Evolutionary conservation across 2,329 filamentous ascomycete species (phyloP), one percentile per base, ranked within the genome.

Genomic region (Cryphonectria naterciae): DNA sequence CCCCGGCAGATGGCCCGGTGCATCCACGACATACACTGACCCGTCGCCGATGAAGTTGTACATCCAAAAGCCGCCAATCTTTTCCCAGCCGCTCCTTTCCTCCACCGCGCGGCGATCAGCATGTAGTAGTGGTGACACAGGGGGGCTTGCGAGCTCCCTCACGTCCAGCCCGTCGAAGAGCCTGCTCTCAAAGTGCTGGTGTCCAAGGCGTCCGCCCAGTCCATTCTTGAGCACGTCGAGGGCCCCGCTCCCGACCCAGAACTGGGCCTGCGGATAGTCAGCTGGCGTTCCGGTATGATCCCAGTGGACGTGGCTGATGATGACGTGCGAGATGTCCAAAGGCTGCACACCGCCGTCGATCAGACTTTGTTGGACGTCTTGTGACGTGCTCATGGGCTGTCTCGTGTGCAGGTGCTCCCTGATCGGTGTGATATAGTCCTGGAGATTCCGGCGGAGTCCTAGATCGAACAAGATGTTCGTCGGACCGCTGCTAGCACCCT

Each of bases 201-300:
- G 74, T 35, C 76, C 77, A 25, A 79, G 77, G 17, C 75, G 71
- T 11, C 75, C 76, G 1, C 76, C 77, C 7, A 75, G 75, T 8
- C 79, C 79, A 22, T 77, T 64, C n/a, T 74, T 71, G 7, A 87
- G 76, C 1, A 87, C 75, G 52, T 82, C 73, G 25, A 83, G 73
- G 0, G 83, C 83, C 6, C 85, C 85, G 4, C 80, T 78, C 0
- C 88, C 88, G 13, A 89, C 83, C 4, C 86, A 74, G 73, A 89
- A 88, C 2, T 79, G 79, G 0, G 85, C 80, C 17, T 79, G 77
- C 0, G 80, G 72, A 73, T 88, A 89, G 74, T 88, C 85, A 1
- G 79, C 77, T 0, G 86, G 85, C 5, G 85, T 87, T n/a, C 87
- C 88, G 52, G 85, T 81, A 72, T 89, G 87, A 74, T 89, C 87